Base-by-base conservation (phyloP, 768 basidiomycete genomes). In the Plicaturopsis crispa region DNA sequence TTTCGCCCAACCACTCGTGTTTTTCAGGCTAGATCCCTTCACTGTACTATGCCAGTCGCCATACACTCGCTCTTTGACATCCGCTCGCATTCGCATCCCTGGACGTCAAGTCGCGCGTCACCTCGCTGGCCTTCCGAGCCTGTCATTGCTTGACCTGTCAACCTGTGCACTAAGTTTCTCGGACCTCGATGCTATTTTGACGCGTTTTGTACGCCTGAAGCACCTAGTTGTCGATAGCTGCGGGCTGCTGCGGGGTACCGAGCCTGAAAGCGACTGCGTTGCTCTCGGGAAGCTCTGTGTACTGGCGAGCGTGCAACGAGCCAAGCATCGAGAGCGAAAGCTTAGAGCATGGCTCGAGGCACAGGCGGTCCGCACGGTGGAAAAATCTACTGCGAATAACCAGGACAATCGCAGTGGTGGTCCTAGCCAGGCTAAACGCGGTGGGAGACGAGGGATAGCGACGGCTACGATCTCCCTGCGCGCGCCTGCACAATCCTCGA, bases 1-100 rank as follows among this genome's bases (percentile, higher is more conserved):
- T 24, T 84, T 84, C 44, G 92, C 91, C 1, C 92, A 94, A 50
- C 92, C 92, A 1, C 70, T 96, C 45, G 86, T 90, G 3, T 89
- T 92, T 61, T 85, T 85, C 55, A 72, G 70, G 30, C 64, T 94
- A 39, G 73, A 80, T 24, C 55, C 67, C 26, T 48, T 78, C 24
- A 60, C 68, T 0, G 53, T 53, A 2, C 56, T 87, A 35, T 56
- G 65, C 1, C 47, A 54, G 22, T 74, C 78, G 0, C 59, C 64
- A 0, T 57, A 70, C 8, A 55, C 70, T n/a, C 38, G 41, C 10
- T 49, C 59, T 28, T 61, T 84, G 32, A 71, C 60, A 3, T 65
- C 73, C 40, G 56, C 94, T 16, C 71, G 83, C 13, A 57, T 93
- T 21, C 75, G 84, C 23, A 69, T 93, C 17, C 91, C 90, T 3